phyloP scores from a whole-genome alignment of 164 flowering plant genomes.

The grape (Vitis vinifera) region ASM3070453v1 NC_081813.1:6870501-6871000 shows the following conservation, averaged over 20 bases:
- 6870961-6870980: background rate
- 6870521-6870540: no score
- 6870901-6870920: conserved; percentile 21
- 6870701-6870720: no score
- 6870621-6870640: no score
- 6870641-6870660: no score
- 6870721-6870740: no score
- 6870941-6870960: background rate
- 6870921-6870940: background rate
- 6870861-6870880: conserved; percentile 32
- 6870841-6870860: conserved; percentile 32
- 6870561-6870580: no score
- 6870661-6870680: no score
- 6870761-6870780: background rate
- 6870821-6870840: conserved; percentile 32
- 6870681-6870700: no score
- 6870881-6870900: conserved; percentile 29
- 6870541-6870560: no score
- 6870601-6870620: no score
- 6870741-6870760: background rate
- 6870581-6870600: no score
- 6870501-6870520: no score
- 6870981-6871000: conserved; percentile 5
- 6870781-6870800: conserved; percentile 29
- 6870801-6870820: conserved; percentile 28